Evolutionary conservation across 192 early-diverging fungal species (phyloP), one percentile per base, ranked within the genome.

Genomic region (Dimargaris verticillata): DNA sequence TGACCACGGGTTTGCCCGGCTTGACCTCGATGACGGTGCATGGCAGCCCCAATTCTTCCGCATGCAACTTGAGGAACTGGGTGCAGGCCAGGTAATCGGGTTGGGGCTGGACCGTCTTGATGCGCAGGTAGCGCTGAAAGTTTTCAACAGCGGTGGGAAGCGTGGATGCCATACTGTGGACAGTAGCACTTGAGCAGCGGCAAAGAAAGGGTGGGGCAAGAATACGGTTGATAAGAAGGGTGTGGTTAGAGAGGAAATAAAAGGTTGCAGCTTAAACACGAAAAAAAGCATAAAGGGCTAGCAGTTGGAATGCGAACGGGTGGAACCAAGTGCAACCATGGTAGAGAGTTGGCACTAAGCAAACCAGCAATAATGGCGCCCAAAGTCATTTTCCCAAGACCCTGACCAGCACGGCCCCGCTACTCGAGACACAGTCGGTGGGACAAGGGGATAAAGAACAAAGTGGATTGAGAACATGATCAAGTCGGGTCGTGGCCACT

Each of bases 101-200:
- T 14, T 70, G 77, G 10, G 90, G 90, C 62, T 93, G 91, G 41
- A 88, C 78, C 0, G 91, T 91, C 63, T 88, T 85, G 73, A 91
- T 87, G 47, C 80, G 81, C 65, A 93, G 76, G 67, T 88, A 93
- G 62, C 86, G 82, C 63, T 83, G 79, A 68, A 93, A 93, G 33
- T 82, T 61, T 60, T 62, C 47, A 10, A 77, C 72, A 0, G 70
- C 41, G 4, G 53, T 18, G 17, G 53, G 53, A 28, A 55, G 28
- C 6, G 26, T 25, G 26, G 53, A 33, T 7, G 53, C 18, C 53
- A 55, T 55, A 25, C 9, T 55, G 53, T 9, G 25, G 12, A 38
- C 13, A 6, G 26, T 6, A 55, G 26, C 17, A 28, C 5, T 18
- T 7, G 26, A 55, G 6, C 13, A 28, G 53, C 24, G 13, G 53